Percentiles rank a stretch among this genome's conserved stretches.
phyloP scores from a whole-genome alignment of 352 stramenopile species.

The Globisporangium lucens region DNA sequence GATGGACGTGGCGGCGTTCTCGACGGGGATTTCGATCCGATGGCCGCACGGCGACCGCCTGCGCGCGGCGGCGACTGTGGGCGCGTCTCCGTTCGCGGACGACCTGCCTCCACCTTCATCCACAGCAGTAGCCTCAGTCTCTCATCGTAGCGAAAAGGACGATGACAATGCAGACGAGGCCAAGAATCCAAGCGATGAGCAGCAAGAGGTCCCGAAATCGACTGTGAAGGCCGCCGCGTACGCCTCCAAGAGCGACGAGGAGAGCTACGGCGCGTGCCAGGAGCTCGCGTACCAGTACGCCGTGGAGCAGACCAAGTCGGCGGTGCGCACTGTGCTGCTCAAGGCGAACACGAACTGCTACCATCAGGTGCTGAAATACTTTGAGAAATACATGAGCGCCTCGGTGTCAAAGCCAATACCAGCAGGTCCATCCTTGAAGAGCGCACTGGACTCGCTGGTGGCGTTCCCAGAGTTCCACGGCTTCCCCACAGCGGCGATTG shows the following conservation, averaged over 20 bases:
- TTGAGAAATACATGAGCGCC: conserved; percentile 45
- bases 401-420: neutral
- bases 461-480: conserved; percentile 43
- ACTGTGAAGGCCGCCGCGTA: neutral
- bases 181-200: neutral
- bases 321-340: conserved; percentile 56
- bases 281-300: conserved; percentile 69
- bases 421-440: conserved; percentile 5
- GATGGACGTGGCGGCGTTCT: conserved; percentile 49
- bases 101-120: neutral
- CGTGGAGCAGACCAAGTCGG: conserved; percentile 44
- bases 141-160: neutral
- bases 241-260: conserved; percentile 21
- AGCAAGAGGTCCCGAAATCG: neutral
- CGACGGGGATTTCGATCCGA: conserved; percentile 54
- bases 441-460: conserved; percentile 19
- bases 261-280: conserved; percentile 46
- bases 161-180: neutral
- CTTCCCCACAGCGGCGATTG: conserved; percentile 58
- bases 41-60: conserved; percentile 23
- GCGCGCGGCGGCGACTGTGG: neutral
- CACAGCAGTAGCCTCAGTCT: neutral
- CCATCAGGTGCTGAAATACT: conserved; percentile 53
- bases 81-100: conserved; percentile 5
- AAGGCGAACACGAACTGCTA: conserved; percentile 73